Conservation (phyloP, 495 filamentous ascomycete genomes). For the Neurospora cerealis region DNA sequence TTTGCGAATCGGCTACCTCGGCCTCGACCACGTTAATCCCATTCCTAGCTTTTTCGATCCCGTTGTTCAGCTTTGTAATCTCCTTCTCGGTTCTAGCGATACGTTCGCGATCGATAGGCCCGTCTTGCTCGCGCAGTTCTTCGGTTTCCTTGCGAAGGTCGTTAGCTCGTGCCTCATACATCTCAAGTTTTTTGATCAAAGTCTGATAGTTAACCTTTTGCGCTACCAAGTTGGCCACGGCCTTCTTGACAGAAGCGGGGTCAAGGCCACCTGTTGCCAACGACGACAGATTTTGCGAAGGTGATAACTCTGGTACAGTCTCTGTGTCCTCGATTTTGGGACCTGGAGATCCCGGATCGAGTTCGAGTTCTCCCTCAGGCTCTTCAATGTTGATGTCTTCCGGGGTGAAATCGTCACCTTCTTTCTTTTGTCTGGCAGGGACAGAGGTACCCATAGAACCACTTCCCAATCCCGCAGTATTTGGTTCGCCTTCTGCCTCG, state of each 20-base stretch:
- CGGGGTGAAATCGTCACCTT: conserved; percentile 23
- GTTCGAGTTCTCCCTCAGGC: conserved; percentile 28
- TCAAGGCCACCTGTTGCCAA: background rate
- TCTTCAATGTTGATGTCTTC: conserved; percentile 40
- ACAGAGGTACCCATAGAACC: background rate
- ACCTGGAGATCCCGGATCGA: conserved; percentile 17
- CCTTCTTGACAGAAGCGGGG: background rate
- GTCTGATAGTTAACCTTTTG: conserved; percentile 14
- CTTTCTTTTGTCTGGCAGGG: conserved; percentile 11
- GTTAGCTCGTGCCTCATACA: conserved; percentile 10
- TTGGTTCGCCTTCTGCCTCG: background rate
- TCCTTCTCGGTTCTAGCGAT: conserved; percentile 11
- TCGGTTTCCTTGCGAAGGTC: conserved; percentile 11
- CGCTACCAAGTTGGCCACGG: conserved; percentile 5
- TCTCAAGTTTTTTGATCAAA: conserved; percentile 13
- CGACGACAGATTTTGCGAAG: background rate
- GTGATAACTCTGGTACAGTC: conserved; percentile 1
- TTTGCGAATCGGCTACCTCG: conserved; percentile 14
- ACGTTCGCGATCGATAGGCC: background rate
- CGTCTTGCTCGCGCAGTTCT: conserved; percentile 3
- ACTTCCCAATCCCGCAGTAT: background rate
- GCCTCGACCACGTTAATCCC: conserved; percentile 15
- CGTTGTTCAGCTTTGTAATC: conserved; percentile 4
- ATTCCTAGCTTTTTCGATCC: conserved; percentile 10
- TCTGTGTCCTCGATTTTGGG: background rate